These are phyloP conservation scores for Aspergillus fijiensis DNA, from an alignment of 2,329 filamentous ascomycete genomes.

Conservation along the genomic window DNA sequence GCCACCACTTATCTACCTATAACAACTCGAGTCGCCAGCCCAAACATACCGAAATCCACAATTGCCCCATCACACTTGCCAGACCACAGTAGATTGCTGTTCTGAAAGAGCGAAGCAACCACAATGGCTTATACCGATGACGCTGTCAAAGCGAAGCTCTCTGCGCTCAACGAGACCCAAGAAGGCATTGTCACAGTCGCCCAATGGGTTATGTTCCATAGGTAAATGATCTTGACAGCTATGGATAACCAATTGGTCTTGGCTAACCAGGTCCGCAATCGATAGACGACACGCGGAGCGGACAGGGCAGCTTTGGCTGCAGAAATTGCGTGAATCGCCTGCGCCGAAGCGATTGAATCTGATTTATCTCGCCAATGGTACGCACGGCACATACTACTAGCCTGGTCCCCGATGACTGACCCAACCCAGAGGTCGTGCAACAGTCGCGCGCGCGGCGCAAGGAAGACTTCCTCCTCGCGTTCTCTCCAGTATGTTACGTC, in stretches of 20 bases:
- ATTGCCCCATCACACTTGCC: background rate
- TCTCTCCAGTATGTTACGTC: slow-evolving; percentile 63
- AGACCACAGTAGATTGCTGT: background rate
- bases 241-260: slow-evolving; percentile 20
- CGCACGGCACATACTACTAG: slow-evolving; percentile 24
- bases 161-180: slow-evolving; percentile 92
- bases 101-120: background rate
- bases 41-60: background rate
- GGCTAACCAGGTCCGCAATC: slow-evolving; percentile 13
- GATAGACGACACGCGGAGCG: slow-evolving; percentile 83
- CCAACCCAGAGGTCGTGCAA: slow-evolving; percentile 77
- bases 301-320: slow-evolving; percentile 88
- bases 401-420: slow-evolving; percentile 21
- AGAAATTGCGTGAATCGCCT: slow-evolving; percentile 82
- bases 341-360: slow-evolving; percentile 84
- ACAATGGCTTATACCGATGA: slow-evolving; percentile 94
- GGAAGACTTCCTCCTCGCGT: slow-evolving; percentile 87
- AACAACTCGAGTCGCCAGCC: background rate
- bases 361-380: slow-evolving; percentile 93
- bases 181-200: slow-evolving; percentile 95
- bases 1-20: background rate
- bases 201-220: slow-evolving; percentile 99
- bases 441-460: slow-evolving; percentile 92
- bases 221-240: slow-evolving; percentile 54
- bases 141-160: slow-evolving; percentile 90